phyloP scores from a whole-genome alignment of 371 early-diverging fungal species.

The Mortierella polycephala region DNA sequence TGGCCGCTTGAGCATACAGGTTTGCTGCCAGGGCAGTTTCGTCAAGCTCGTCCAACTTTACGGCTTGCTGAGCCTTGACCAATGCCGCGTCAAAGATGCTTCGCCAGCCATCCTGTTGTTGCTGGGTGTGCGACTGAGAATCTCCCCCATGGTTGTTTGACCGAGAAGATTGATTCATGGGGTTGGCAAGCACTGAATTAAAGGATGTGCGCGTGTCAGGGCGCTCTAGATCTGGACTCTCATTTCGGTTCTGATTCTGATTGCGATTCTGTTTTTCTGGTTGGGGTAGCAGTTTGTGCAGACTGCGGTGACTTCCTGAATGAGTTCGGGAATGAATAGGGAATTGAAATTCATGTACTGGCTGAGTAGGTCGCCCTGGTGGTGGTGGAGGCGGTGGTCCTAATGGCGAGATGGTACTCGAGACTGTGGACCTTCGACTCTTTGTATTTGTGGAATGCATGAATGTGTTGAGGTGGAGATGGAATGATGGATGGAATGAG shows the following conservation, averaged over 20 bases:
- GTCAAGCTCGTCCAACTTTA: constrained; percentile 49
- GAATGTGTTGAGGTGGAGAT: neutral
- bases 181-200: constrained; percentile 14
- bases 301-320: no score
- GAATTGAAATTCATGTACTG: constrained; percentile 9
- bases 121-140: neutral
- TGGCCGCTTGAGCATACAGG: constrained; percentile 52
- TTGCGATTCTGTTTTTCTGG: constrained; percentile 8
- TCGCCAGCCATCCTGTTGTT: constrained; percentile 21
- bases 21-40: constrained; percentile 48
- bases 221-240: neutral
- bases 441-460: neutral
- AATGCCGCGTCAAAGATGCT: constrained; percentile 51
- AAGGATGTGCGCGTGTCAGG: constrained; percentile 6
- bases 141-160: neutral
- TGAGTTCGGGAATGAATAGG: neutral
- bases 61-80: constrained; percentile 54
- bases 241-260: neutral
- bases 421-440: constrained; percentile 19
- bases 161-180: neutral
- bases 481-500: neutral
- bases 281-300: neutral
- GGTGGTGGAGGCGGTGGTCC: constrained; percentile 26
- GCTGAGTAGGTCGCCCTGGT: constrained; percentile 18
- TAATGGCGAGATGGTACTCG: neutral